A percentile compares a stretch with the other conserved stretches of the same genome.
phyloP scores from a whole-genome alignment of 495 filamentous ascomycete species.

The Acidiella bohemica region DNA sequence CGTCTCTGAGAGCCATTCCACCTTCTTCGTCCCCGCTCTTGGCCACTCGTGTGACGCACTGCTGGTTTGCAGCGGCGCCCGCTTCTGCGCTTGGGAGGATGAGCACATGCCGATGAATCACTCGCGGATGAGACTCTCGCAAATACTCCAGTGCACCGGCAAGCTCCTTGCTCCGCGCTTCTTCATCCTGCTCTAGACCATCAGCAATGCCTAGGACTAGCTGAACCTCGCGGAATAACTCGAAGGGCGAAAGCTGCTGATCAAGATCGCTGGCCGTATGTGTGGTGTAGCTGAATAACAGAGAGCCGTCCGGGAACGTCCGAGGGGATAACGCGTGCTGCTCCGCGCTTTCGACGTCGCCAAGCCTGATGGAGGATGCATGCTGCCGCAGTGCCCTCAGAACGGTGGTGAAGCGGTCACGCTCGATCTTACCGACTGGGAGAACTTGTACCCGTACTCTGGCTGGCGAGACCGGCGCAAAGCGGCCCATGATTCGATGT shows the following conservation, averaged over 20 bases:
- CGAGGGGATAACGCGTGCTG: constrained; percentile 89
- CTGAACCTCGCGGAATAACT: constrained; percentile 67
- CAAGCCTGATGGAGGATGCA: constrained; percentile 66
- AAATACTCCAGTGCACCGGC: constrained; percentile 45
- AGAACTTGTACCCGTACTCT: constrained; percentile 71
- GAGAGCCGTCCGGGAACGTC: constrained; percentile 75
- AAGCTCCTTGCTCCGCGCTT: constrained; percentile 26
- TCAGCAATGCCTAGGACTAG: constrained; percentile 70
- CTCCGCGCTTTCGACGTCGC: constrained; percentile 80
- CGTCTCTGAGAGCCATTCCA: constrained; percentile 38
- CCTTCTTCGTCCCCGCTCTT: constrained; percentile 69
- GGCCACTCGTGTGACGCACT: constrained; percentile 47
- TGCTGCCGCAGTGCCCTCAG: constrained; percentile 62
- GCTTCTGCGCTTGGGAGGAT: constrained; percentile 52
- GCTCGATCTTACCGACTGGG: constrained; percentile 73
- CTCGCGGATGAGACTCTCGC: constrained; percentile 55
- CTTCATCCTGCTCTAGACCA: constrained; percentile 10
- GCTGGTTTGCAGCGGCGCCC: constrained; percentile 20
- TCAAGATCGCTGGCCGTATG: constrained; percentile 45
- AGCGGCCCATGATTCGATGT: constrained; percentile 56
- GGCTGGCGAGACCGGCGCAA: constrained; percentile 79
- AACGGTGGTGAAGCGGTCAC: constrained; percentile 66
- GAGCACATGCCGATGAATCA: constrained; percentile 62
- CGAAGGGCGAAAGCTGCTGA: constrained; percentile 64
- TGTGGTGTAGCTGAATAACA: constrained; percentile 81